phyloP scores from a whole-genome alignment of 768 basidiomycete genomes.

The Boletus patriciae region DNA sequence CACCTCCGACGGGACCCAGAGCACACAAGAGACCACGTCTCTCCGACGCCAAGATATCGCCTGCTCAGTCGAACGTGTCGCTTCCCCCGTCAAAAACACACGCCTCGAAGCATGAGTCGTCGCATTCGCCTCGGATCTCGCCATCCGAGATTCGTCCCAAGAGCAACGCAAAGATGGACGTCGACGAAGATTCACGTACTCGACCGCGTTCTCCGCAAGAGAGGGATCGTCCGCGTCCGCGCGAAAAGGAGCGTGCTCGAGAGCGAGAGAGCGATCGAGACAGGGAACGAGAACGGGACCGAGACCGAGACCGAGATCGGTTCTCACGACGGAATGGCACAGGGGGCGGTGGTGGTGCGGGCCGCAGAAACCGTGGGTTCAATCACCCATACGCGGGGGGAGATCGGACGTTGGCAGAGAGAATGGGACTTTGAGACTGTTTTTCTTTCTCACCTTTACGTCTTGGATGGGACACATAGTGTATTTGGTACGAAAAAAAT shows the following conservation, averaged over 20 bases:
- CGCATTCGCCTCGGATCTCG: constrained; percentile 29
- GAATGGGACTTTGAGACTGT: constrained; percentile 66
- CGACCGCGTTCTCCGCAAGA: constrained; percentile 45
- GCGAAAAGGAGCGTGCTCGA: constrained; percentile 39
- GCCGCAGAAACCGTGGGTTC: constrained; percentile 40
- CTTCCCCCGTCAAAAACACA: constrained; percentile 31
- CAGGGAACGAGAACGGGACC: constrained; percentile 36
- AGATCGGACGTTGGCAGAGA: constrained; percentile 83
- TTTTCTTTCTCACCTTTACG: constrained; percentile 17
- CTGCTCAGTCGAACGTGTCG: constrained; percentile 32
- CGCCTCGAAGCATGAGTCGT: constrained; percentile 28
- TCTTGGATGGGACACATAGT: constrained; percentile 31
- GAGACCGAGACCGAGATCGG: constrained; percentile 39
- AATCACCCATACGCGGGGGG: constrained; percentile 38
- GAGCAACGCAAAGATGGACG: constrained; percentile 48
- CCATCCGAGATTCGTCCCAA: constrained; percentile 31
- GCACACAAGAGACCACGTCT: constrained; percentile 79
- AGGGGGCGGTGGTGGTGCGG: constrained; percentile 38
- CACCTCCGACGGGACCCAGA: constrained; percentile 75
- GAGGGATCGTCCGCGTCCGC: constrained; percentile 40
- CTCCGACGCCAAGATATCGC: constrained; percentile 49
- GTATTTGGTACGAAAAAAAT: constrained; percentile 39
- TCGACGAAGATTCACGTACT: constrained; percentile 52
- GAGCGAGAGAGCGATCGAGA: constrained; percentile 39
- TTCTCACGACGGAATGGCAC: constrained; percentile 45